These are phyloP conservation scores for Apiotrichum sp. DNA, from an alignment of 1,284 basidiomycete species.

Conservation along the genomic window DNA sequence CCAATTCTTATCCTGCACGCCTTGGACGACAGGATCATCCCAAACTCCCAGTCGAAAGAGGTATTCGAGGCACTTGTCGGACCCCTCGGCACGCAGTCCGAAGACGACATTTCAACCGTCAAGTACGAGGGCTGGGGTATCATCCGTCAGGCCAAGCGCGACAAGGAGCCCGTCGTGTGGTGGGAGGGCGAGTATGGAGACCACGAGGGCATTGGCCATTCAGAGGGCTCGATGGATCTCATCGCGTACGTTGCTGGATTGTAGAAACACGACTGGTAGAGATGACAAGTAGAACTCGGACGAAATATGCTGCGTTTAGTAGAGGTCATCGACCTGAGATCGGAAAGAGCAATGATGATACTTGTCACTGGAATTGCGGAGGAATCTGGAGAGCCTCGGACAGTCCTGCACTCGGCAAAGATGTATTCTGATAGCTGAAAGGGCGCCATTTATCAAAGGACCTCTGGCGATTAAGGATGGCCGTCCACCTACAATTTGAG, in stretches of 20 bases:
- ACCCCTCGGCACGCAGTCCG: constrained; percentile 1
- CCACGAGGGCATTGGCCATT: constrained; percentile 39
- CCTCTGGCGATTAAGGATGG: no score
- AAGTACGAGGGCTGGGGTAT: constrained; percentile 30
- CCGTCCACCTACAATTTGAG: no score
- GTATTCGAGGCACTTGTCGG: constrained; percentile 61
- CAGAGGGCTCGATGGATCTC: constrained; percentile 42
- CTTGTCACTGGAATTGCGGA: no score
- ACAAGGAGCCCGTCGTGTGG: constrained; percentile 24
- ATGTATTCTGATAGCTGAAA: no score
- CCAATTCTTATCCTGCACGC: constrained; percentile 74
- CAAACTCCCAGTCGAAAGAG: constrained; percentile 63
- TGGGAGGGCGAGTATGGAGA: constrained; percentile 39
- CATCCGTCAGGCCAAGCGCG: constrained; percentile 12
- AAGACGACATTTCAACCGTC: not conserved
- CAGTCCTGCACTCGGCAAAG: no score
- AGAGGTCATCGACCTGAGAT: no score
- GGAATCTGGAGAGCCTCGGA: no score
- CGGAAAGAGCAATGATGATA: no score
- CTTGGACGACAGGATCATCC: constrained; percentile 73
- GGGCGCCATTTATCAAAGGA: no score
- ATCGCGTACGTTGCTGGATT: constrained; percentile 26
- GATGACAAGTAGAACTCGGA: no score
- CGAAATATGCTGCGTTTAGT: no score
- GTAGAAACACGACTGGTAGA: not conserved